Base-by-base conservation (phyloP, 2,329 filamentous ascomycete species). In the Zasmidium angulare region DNA sequence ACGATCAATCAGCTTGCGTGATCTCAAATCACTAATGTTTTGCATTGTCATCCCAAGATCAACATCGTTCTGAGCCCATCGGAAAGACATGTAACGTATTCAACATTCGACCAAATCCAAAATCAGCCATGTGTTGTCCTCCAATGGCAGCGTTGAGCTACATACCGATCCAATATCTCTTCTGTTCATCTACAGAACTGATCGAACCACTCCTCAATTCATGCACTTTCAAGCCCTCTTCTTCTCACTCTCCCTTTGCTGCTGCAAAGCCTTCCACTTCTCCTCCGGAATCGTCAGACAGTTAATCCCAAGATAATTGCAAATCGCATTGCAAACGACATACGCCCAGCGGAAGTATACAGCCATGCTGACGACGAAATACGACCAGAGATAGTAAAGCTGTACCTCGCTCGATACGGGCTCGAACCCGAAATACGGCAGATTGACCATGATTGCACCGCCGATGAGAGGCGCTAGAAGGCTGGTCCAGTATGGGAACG, bases 401-500 rank as follows among this genome's bases (percentile, higher is more conserved):
- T 98, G 95, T 6, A 86, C 67, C 40, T 78, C 55, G 2, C 72
- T 67, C 1, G 84, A 86, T 54, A 96, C 76, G 17, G 85, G 79
- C 1, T 86, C 81, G 17, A 95, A 78, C 1, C 91, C 91, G 47
- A 97, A 73, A 50, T 84, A 82, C 3, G 93, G 93, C 56, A 96
- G 78, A 77, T 98, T 97, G 21, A 85, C 88, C 46, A 98, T 78
- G 1, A 93, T 70, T 6, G 92, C 93, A 55, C 95, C 95, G 53
- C 90, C 89, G 50, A 97, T 83, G 43, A 99, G 86, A 7, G 95
- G 95, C 31, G 85, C 86, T 40, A 98, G 82, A 84, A 98, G 90
- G 51, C 95, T 84, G 11, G 95, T 98, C 92, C 93, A 98, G 82
- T 90, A 96, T 1, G 95, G 95, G 77, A 98, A 99, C 2, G 93